Evolutionary conservation across 2,329 filamentous ascomycete species (phyloP).

Genomic region (Cytospora chrysosperma): DNA sequence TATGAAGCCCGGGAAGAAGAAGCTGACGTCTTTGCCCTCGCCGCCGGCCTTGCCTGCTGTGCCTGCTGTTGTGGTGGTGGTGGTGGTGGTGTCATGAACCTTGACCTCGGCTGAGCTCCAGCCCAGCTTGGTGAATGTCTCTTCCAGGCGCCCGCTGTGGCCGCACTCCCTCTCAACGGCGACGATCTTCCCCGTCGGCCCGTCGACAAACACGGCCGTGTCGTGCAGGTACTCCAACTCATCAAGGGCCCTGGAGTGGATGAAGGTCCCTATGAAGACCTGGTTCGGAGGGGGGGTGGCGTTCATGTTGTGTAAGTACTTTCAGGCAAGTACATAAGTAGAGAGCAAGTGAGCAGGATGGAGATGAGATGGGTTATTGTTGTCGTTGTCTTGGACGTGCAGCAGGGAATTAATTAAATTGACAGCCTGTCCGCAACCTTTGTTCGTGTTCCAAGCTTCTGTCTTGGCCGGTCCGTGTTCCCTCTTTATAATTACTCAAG

Average conservation of each 20-base stretch:
- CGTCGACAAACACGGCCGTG: constrained; percentile 51
- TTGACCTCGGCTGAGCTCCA: constrained; percentile 44
- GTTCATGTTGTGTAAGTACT: constrained; percentile 2
- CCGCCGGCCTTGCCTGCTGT: not conserved
- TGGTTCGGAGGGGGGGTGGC: constrained; percentile 35
- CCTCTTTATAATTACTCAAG: not conserved
- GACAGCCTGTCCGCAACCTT: too few species aligned
- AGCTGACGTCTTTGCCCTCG: constrained; percentile 50
- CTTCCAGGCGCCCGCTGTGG: constrained; percentile 34
- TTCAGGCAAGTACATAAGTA: too few species aligned
- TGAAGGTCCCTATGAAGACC: constrained; percentile 55
- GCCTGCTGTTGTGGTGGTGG: not conserved
- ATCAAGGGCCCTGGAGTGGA: constrained; percentile 50
- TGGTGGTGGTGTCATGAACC: constrained; percentile 30
- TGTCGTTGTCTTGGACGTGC: constrained; percentile 3
- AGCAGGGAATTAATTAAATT: not conserved
- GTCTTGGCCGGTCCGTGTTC: not conserved
- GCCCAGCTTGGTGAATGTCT: constrained; percentile 42
- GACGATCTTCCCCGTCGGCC: constrained; percentile 46
- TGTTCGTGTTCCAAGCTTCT: not conserved
- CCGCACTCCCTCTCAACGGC: constrained; percentile 42
- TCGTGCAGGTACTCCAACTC: constrained; percentile 53
- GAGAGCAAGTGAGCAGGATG: not conserved
- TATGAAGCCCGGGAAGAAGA: constrained; percentile 84
- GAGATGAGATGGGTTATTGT: not conserved